A percentile compares a stretch with the other conserved stretches of the same genome.
These are phyloP conservation scores for Stachybotrys chlorohalonatus DNA, from an alignment of 2,329 filamentous ascomycete species.

Conservation along the genomic window DNA sequence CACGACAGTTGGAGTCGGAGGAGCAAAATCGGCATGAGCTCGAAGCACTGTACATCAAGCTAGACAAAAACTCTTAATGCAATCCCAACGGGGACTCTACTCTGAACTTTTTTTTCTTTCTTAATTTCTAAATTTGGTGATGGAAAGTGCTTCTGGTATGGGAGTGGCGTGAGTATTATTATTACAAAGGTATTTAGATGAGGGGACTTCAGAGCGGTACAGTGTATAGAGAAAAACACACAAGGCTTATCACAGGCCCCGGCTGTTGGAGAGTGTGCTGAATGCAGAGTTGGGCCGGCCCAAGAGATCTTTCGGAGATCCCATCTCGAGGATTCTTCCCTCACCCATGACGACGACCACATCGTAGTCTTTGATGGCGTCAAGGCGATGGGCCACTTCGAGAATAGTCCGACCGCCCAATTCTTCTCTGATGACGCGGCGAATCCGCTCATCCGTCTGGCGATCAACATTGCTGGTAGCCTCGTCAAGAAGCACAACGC, in stretches of 20 bases:
- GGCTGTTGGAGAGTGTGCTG: slow-evolving; percentile 3
- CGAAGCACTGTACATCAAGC: not conserved
- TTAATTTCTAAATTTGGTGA: too few relatives aligned
- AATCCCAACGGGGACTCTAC: not conserved
- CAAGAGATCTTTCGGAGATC: slow-evolving; percentile 14
- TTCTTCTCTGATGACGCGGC: slow-evolving; percentile 9
- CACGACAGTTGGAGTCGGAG: not conserved
- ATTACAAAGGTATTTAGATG: not conserved
- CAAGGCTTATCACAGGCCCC: not conserved
- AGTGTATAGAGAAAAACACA: too few relatives aligned
- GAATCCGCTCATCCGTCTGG: slow-evolving; percentile 16
- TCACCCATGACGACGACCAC: slow-evolving; percentile 17
- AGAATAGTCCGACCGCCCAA: slow-evolving; percentile 16
- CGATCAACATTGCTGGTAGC: slow-evolving; percentile 21
- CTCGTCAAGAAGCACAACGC: slow-evolving; percentile 23
- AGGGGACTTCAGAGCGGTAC: not conserved
- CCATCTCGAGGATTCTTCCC: slow-evolving; percentile 15
- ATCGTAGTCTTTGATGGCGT: slow-evolving; percentile 16
- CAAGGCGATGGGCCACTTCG: slow-evolving; percentile 19
- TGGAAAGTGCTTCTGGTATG: too few relatives aligned
- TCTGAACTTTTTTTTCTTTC: not conserved
- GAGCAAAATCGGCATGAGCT: not conserved
- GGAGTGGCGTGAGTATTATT: too few relatives aligned
- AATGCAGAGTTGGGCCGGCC: slow-evolving; percentile 8
- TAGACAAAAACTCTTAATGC: not conserved